Conservation (phyloP, 164 flowering plant genomes). For the Echeveria elegans region DNA sequence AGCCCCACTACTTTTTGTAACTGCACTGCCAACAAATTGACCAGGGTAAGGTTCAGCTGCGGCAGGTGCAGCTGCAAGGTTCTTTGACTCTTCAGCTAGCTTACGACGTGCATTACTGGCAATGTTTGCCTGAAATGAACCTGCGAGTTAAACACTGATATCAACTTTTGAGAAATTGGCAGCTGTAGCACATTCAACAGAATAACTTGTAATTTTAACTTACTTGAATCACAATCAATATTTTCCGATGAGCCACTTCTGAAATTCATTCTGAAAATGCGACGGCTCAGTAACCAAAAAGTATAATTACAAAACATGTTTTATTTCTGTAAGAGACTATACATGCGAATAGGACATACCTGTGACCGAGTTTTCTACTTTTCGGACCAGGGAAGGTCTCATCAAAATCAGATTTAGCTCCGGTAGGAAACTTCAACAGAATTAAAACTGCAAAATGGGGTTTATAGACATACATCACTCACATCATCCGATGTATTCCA, state of each 20-base stretch:
- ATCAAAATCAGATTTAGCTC: slow-evolving; percentile 48
- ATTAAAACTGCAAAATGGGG: slow-evolving; percentile 34
- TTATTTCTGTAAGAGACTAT: not conserved
- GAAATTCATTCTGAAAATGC: not conserved
- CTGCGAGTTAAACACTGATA: slow-evolving; percentile 19
- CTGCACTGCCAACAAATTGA: slow-evolving; percentile 23
- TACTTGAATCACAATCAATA: not conserved
- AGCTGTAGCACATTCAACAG: no score
- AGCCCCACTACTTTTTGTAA: slow-evolving; percentile 49
- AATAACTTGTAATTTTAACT: no score
- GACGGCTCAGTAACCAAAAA: not conserved
- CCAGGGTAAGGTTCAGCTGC: slow-evolving; percentile 15
- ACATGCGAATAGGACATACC: slow-evolving; percentile 25
- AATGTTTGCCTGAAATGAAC: slow-evolving; percentile 23
- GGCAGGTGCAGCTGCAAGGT: slow-evolving; percentile 47
- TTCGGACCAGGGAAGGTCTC: slow-evolving; percentile 33
- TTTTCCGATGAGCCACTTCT: not conserved
- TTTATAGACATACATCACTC: not conserved
- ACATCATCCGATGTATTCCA: not conserved
- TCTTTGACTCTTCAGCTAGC: slow-evolving; percentile 41
- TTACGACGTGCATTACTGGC: slow-evolving; percentile 39
- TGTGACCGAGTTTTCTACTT: slow-evolving; percentile 55
- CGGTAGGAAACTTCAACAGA: slow-evolving; percentile 49
- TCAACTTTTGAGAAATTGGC: not conserved
- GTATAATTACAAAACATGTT: not conserved